Base-by-base conservation (phyloP, 805 yeast species). In the Hanseniaspora meyeri region DNA sequence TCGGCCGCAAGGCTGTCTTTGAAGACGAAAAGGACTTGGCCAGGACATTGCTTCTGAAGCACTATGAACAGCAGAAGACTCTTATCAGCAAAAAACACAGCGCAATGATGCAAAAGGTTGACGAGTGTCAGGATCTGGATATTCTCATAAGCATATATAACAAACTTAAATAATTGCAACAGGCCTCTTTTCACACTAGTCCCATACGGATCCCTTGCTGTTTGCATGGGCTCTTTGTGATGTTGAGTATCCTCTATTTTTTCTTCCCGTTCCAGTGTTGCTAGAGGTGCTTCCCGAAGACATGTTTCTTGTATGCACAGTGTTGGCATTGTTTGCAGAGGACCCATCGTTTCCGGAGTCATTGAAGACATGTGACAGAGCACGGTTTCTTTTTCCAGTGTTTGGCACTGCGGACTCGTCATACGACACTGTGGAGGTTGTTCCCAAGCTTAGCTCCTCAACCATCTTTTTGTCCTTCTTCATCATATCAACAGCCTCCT, bases 391-490 rank as follows among this genome's bases (percentile, higher is more conserved):
- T 32, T 46, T 52, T 42, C 20, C n/a, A 11, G 43, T 17, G 16
- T 24, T 40, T 19, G 43, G 9, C 12, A 20, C 12, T 17, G 27
- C 34, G 2, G 40, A 40, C 1, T 47, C 51, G n/a, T 54, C 57
- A 47, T 46, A 29, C 2, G 42, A 12, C 17, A 12, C 34, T 10
- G 34, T 36, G 7, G 49, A 31, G 3, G 58, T 27, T 17, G 49
- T 50, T 49, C 68, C 70, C 52, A 90, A 72, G 3, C 97, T 97
- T 60, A 89, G 91, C 68, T 91, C 97, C 62, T 91, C 97, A 77
- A 90, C 78, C 57, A 93, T 73, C 61, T 95, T 81, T 65, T 87
- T 86, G 69, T 87, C 87, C 38, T 85, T 86, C 66, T 86, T 95
- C n/a, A 66, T 62, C 36, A 43, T 43, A 14, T 37, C 49, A 36